Evolutionary conservation across 495 filamentous ascomycete species (phyloP).

Genomic region (Aspergillus taichungensis): DNA sequence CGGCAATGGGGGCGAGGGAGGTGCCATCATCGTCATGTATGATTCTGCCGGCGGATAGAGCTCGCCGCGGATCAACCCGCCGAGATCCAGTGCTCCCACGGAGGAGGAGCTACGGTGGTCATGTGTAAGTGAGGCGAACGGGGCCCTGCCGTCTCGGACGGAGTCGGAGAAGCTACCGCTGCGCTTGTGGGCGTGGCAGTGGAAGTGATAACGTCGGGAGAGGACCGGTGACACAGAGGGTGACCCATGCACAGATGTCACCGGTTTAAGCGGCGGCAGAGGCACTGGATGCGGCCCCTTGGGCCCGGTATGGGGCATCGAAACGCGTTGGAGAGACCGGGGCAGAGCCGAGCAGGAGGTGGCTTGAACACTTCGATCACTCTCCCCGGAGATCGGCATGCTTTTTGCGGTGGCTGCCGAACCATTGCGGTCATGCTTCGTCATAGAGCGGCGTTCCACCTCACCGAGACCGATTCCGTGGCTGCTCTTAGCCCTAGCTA

Average conservation of each 20-base stretch:
- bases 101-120: conserved; percentile 25
- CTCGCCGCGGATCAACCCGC: conserved; percentile 77
- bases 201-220: conserved; percentile 26
- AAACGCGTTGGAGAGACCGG: conserved; percentile 44
- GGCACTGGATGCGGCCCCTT: conserved; percentile 59
- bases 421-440: conserved; percentile 34
- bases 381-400: conserved; percentile 36
- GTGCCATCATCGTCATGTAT: conserved; percentile 63
- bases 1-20: conserved; percentile 46
- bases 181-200: conserved; percentile 53
- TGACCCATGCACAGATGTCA: conserved; percentile 16
- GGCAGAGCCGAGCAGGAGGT: conserved; percentile 79
- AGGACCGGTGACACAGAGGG: conserved; percentile 21
- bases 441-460: conserved; percentile 8
- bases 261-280: conserved; percentile 17
- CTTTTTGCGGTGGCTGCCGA: conserved; percentile 38
- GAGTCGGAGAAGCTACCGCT: conserved; percentile 83
- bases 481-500: conserved; percentile 2
- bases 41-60: conserved; percentile 67
- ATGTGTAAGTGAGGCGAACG: conserved; percentile 41
- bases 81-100: conserved; percentile 60
- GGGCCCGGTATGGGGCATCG: conserved; percentile 27
- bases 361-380: conserved; percentile 55
- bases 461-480: conserved; percentile 22
- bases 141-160: conserved; percentile 60